Base-by-base conservation (phyloP, 169 alveolate genomes). In the Babesia ovis region DNA sequence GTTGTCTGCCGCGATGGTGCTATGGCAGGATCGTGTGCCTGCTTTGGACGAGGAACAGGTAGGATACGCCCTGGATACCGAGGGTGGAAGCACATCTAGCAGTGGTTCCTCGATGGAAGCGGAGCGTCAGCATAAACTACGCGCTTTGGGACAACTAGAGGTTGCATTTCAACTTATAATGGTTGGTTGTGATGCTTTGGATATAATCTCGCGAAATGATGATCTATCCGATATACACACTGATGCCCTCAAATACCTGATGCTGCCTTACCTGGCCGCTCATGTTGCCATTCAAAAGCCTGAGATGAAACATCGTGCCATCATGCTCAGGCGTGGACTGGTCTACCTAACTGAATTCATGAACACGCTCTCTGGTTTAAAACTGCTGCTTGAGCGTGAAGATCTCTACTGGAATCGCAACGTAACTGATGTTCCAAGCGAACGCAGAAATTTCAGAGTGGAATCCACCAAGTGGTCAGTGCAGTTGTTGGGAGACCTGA, bases 251-350 rank as follows among this genome's bases (percentile, higher is more conserved):
- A 79, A 79, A 22, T 79, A 66, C 53, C 72, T 79, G 2, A 68
- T 79, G 81, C 70, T 79, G 56, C 86, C 86, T 0, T 79, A 58
- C 34, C 41, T 79, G 41, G 25, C 51, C 18, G 57, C 83, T n/a
- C 83, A 68, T 51, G 83, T 79, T 14, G 18, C 51, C 35, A 0
- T 79, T 4, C 83, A 79, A 42, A 79, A 68, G 59, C 86, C 86
- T 4, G 83, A 68, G 37, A 1, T 79, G 53, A 2, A 4, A 41
- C 46, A 79, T 22, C 46, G 86, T 32, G 22, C 72, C 32, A 25
- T 22, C 9, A 46, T 68, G 12, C 68, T 79, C 32, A 68, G 50
- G 55, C 59, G 61, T 2, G 39, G 59, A 61, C 32, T 39, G 60
- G 72, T 79, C 32, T 79, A 57, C 62, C 23, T 79, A 27, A 68